phyloP scores from a whole-genome alignment of 2,329 filamentous ascomycete genomes.

The Pleurostoma richardsiae region DNA sequence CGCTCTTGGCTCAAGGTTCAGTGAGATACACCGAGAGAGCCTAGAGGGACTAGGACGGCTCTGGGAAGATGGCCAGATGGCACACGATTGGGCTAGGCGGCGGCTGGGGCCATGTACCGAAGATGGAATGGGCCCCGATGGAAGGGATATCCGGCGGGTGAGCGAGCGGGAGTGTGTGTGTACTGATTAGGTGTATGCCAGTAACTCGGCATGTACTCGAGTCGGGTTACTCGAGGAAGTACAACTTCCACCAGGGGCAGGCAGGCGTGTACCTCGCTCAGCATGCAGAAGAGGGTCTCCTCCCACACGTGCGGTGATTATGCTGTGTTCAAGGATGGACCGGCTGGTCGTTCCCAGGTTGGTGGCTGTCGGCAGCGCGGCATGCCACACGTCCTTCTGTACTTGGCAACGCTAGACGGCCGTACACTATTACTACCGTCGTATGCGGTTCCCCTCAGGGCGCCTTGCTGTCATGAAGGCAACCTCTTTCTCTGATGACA shows the following conservation, averaged over 20 bases:
- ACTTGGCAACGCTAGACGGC: too few relatives aligned
- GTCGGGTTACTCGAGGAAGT: too few relatives aligned
- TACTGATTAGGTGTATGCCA: too few relatives aligned
- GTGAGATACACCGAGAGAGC: not conserved
- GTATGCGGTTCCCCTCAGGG: not conserved
- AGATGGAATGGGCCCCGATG: not conserved
- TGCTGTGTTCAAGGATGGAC: not conserved
- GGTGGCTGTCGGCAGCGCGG: not conserved
- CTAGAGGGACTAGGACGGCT: not conserved
- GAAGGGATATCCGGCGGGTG: not conserved
- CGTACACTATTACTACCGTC: too few relatives aligned
- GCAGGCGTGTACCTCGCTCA: too few relatives aligned
- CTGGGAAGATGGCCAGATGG: not conserved
- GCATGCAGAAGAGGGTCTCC: not conserved
- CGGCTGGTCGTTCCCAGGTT: not conserved
- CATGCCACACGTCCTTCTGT: not conserved
- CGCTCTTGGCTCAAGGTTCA: not conserved
- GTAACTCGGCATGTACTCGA: too few relatives aligned
- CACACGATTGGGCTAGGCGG: not conserved
- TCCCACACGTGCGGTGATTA: not conserved
- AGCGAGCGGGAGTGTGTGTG: not conserved
- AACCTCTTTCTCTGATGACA: not conserved
- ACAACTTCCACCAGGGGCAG: too few relatives aligned
- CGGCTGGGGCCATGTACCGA: not conserved
- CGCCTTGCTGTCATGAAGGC: not conserved